Base-by-base conservation (phyloP, 495 filamentous ascomycete genomes). In the Aspergillus taichungensis region DNA sequence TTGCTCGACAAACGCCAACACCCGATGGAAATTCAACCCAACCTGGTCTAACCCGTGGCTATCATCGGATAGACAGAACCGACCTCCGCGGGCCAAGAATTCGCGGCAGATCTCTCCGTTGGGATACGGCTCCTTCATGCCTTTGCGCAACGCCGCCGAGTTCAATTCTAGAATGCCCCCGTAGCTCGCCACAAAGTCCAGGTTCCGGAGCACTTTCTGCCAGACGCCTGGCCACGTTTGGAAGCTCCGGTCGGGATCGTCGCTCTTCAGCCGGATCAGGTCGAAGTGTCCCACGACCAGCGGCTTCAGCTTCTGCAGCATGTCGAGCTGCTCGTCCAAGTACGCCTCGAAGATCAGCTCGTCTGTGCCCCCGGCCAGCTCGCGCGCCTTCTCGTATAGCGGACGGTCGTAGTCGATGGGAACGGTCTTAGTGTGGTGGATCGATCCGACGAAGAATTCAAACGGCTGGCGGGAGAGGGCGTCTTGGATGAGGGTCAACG, bases 201-300 rank as follows among this genome's bases (percentile, higher is more conserved):
- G 63, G 63, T 97, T 97, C 40, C 89, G 72, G 40, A 74, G 44
- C 2, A 90, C 73, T 57, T 69, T 77, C 49, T 71, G 60, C 91
- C 90, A 95, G 3, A 95, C 87, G 0, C 63, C 67, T 6, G 63
- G 65, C 59, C 71, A 77, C 31, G 47, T 45, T 45, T 49, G 68
- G 40, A 90, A 69, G 43, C 75, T 75, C 35, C 72, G 58, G 47
- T 79, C 73, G 5, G 80, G 79, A 27, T 84, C 72, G 50, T 80
- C 75, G 52, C 83, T 87, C 57, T 87, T 76, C 50, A 98, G 63
- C 32, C 91, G 67, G 46, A 97, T 87, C 30, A 98, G 68, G 67
- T 98, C 92, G 63, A 96, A 94, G 63, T 98, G 92, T 8, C 88
- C 92, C 12, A 98, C 82, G 11, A 97, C 77, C 8, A 78, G 76